These are phyloP conservation scores for Boletellus ananiceps DNA, from an alignment of 768 basidiomycete genomes.

Conservation along the genomic window DNA sequence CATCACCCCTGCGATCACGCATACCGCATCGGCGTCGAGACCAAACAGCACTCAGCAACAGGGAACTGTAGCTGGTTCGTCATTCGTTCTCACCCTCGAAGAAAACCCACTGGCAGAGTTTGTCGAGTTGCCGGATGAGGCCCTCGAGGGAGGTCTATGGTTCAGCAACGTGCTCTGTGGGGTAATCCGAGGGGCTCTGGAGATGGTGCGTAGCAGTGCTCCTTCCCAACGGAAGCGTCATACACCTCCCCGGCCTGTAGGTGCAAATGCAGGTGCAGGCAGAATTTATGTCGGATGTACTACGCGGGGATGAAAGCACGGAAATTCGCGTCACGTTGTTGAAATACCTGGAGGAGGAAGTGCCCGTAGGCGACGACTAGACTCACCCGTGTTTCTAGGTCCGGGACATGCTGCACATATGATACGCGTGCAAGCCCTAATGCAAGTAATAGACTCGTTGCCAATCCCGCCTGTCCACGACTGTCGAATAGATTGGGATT, in stretches of 20 bases:
- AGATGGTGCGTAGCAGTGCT: constrained; percentile 69
- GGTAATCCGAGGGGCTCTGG: constrained; percentile 85
- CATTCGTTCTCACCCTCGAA: constrained; percentile 83
- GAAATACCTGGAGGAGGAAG: constrained; percentile 93
- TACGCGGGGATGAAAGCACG: constrained; percentile 91
- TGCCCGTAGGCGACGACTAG: constrained; percentile 89
- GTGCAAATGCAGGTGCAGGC: constrained; percentile 95
- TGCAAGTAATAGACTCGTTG: neutral
- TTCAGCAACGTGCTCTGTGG: constrained; percentile 96
- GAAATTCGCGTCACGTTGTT: constrained; percentile 89
- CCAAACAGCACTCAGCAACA: constrained; percentile 41
- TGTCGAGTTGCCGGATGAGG: constrained; percentile 93
- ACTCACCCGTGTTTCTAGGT: constrained; percentile 21
- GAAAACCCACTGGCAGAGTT: constrained; percentile 98
- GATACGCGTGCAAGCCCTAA: constrained; percentile 1
- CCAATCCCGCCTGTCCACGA: neutral
- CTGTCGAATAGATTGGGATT: constrained; percentile 1
- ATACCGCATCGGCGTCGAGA: constrained; percentile 52
- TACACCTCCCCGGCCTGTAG: constrained; percentile 39
- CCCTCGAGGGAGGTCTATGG: constrained; percentile 88
- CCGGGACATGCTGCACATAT: neutral
- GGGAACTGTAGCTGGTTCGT: constrained; percentile 43
- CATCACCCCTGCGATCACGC: constrained; percentile 78
- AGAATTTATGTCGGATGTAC: constrained; percentile 82
- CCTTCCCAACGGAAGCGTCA: neutral